Conservation (phyloP, 345 rosid species). For the Odontarrhena argentea region DNA sequence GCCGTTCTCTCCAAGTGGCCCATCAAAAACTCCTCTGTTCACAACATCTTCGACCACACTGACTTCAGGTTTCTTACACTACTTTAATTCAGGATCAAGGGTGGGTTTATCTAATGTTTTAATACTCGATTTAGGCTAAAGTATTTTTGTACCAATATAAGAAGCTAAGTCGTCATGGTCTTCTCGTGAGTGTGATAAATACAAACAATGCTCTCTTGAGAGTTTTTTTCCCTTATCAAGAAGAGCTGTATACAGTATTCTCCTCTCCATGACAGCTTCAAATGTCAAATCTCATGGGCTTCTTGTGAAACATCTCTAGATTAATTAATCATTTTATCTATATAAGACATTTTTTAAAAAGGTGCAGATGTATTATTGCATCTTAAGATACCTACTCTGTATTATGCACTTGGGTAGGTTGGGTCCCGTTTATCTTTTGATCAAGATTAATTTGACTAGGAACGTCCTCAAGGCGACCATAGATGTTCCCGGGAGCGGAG, state of each 20-base stretch:
- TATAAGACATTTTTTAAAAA: too few species aligned
- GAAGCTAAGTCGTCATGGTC: slow-evolving; percentile 33
- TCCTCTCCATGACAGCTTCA: slow-evolving; percentile 39
- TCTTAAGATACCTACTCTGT: slow-evolving; percentile 11
- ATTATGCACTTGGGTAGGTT: background rate
- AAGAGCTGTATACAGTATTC: slow-evolving; percentile 35
- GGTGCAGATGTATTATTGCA: slow-evolving; percentile 2
- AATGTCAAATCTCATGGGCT: slow-evolving; percentile 27
- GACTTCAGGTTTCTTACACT: slow-evolving; percentile 64
- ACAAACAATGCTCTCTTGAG: slow-evolving; percentile 24
- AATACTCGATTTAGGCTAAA: background rate
- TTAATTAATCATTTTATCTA: background rate
- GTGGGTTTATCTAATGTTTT: too few species aligned
- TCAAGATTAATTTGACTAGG: slow-evolving; percentile 35
- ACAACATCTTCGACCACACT: slow-evolving; percentile 80
- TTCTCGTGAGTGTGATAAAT: slow-evolving; percentile 24
- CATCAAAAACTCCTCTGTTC: slow-evolving; percentile 65
- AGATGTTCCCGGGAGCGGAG: slow-evolving; percentile 76
- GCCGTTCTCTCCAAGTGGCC: slow-evolving; percentile 92
- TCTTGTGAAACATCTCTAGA: slow-evolving; percentile 25
- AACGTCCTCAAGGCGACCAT: slow-evolving; percentile 84
- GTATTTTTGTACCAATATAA: background rate
- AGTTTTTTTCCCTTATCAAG: slow-evolving; percentile 9
- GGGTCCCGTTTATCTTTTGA: background rate
- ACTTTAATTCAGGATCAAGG: too few species aligned